Evolutionary conservation across 192 early-diverging fungal species (phyloP), one percentile per base, ranked within the genome.

Genomic region (Entomortierella parvispora): DNA sequence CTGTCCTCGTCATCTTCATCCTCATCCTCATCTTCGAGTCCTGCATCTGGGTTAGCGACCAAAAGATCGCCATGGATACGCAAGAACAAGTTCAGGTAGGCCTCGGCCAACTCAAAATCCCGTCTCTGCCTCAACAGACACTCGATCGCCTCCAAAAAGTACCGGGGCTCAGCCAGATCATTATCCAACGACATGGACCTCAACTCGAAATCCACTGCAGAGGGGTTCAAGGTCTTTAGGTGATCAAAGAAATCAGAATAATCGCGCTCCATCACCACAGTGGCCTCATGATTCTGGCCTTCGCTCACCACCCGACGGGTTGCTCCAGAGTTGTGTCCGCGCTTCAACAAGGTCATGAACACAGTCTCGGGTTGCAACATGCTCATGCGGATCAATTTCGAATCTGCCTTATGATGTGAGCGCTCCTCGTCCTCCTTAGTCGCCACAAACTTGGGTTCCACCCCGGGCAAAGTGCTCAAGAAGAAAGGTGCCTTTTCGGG

Each of bases 401-500:
- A 80, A 17, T 82, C 65, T 3, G 59, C 45, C 11, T 65, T 56
- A 26, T 12, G 26, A 28, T 49, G 11, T 33, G 80, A 61, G 3
- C 62, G 52, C 47, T 83, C 69, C n/a, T 83, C 79, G 12, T 80
- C 75, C 15, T 85, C 69, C 31, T 76, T 67, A 48, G 72, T 74
- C 17, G 81, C 68, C 43, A 85, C 86, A 72, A 93, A 95, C 45
- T 87, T 91, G 47, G 89, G 89, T 37, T 86, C 82, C 14, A 87
- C 85, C 49, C 91, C 95, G 28, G 89, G 80, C 4, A 94, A 61
- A 1, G 95, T 94, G 12, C 91, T 91, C 69, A 99, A 80, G 82
- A 99, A 98, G 87, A 99, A 99, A 25, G 96, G 95, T 18, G 95
- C 93, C 46, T 89, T 88, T 69, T 97, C 95, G 20, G 94, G 93